phyloP scores from a whole-genome alignment of 2,329 filamentous ascomycete species.

The Malbranchea zuffiana region DNA sequence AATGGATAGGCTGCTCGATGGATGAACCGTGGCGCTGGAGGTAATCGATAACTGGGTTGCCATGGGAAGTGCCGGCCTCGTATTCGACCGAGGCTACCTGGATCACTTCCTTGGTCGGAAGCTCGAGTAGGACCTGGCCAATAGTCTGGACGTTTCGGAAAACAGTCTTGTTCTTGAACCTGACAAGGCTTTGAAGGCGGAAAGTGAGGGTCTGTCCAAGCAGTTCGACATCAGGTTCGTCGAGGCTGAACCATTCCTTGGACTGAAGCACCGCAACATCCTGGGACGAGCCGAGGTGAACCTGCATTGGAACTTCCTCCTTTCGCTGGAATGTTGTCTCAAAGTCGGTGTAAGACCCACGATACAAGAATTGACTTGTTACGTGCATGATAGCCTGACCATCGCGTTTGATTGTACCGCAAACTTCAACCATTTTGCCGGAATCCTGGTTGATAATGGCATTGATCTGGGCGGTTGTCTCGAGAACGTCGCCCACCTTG shows the following conservation, averaged over 20 bases:
- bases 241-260: constrained; percentile 93
- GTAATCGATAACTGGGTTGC: constrained; percentile 95
- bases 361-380: constrained; percentile 95
- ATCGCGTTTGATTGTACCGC: constrained; percentile 81
- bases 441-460: constrained; percentile 96
- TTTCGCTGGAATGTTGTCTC: constrained; percentile 99
- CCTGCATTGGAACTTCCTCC: constrained; percentile 85
- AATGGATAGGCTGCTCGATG: constrained; percentile 91
- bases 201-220: constrained; percentile 90
- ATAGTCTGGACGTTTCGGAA: constrained; percentile 87
- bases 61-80: constrained; percentile 78
- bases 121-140: constrained; percentile 83
- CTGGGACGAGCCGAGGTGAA: constrained; percentile 75
- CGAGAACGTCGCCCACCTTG: constrained; percentile 87
- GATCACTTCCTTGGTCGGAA: constrained; percentile 93
- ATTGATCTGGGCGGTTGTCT: constrained; percentile 91
- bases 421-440: constrained; percentile 99
- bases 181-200: constrained; percentile 81
- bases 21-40: constrained; percentile 80
- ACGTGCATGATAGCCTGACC: constrained; percentile 91
- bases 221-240: constrained; percentile 74
- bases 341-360: constrained; percentile 81
- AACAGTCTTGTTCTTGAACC: constrained; percentile 88
- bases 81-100: constrained; percentile 97
- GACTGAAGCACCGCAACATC: constrained; percentile 89